phyloP scores from a whole-genome alignment of 78 protist species.

The Polysphondylium violaceum region DNA sequence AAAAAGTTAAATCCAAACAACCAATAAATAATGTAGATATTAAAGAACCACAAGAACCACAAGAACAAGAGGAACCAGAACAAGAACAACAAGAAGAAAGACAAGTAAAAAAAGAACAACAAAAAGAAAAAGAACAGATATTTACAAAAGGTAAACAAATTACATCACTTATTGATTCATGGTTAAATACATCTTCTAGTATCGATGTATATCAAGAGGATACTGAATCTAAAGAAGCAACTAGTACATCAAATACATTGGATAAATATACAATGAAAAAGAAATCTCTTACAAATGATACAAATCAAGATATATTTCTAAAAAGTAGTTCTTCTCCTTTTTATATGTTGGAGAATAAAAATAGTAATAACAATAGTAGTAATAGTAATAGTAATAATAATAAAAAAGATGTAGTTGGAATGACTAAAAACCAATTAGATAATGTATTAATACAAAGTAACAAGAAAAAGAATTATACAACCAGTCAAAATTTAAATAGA shows the following conservation, averaged over 20 bases:
- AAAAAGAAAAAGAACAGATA: background rate
- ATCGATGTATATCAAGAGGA: slow-evolving; percentile 18
- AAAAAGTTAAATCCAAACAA: background rate
- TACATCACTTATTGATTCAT: slow-evolving; percentile 16
- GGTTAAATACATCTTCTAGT: background rate
- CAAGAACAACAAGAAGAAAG: background rate
- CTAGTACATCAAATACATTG: no score
- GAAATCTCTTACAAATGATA: background rate
- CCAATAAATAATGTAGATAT: background rate
- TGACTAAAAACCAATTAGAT: slow-evolving; percentile 21
- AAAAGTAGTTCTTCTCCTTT: slow-evolving; percentile 36
- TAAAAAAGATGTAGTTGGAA: background rate
- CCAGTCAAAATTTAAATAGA: slow-evolving; percentile 15
- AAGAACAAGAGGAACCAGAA: background rate
- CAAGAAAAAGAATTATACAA: slow-evolving; percentile 12
- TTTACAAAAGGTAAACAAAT: background rate
- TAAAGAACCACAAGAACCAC: background rate
- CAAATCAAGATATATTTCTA: background rate
- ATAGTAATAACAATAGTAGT: background rate
- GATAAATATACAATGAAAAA: slow-evolving; percentile 10
- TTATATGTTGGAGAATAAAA: slow-evolving; percentile 6
- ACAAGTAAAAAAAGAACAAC: background rate
- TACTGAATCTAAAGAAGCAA: background rate
- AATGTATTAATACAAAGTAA: background rate
- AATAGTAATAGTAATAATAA: background rate